A percentile compares a stretch with the other conserved stretches of the same genome.
phyloP scores from a whole-genome alignment of 495 filamentous ascomycete species.

The Staphylotrichum longicolle region DNA sequence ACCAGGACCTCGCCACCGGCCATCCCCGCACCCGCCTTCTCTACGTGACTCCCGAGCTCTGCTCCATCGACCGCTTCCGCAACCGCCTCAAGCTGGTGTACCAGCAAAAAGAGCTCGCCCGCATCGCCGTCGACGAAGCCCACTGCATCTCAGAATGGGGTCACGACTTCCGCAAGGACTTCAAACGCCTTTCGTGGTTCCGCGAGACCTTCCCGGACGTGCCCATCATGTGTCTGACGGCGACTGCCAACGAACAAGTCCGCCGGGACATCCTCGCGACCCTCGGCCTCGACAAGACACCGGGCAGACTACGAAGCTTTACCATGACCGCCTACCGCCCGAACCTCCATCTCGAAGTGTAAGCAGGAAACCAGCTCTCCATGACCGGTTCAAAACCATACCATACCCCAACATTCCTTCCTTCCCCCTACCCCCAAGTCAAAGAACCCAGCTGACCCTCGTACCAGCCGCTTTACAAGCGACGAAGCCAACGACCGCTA shows the following conservation, averaged over 20 bases:
- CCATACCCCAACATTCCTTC: too few relatives aligned
- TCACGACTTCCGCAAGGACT: constrained; percentile 93
- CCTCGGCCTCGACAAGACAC: constrained; percentile 59
- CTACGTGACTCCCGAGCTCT: constrained; percentile 92
- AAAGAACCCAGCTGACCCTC: too few relatives aligned
- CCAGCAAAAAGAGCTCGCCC: constrained; percentile 73
- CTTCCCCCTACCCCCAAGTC: too few relatives aligned
- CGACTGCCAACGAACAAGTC: constrained; percentile 80
- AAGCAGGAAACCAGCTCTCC: too few relatives aligned
- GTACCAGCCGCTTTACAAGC: constrained; percentile 60
- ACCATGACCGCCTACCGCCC: constrained; percentile 74
- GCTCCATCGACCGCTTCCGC: constrained; percentile 74
- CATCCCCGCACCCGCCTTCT: constrained; percentile 81
- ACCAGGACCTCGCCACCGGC: constrained; percentile 78
- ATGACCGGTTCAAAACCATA: too few relatives aligned
- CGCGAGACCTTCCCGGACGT: constrained; percentile 74
- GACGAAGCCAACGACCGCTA: constrained; percentile 71
- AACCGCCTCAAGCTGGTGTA: constrained; percentile 70
- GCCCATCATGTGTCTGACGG: constrained; percentile 86
- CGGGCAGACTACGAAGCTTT: constrained; percentile 63
- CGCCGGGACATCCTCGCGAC: constrained; percentile 74
- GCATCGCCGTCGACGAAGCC: constrained; percentile 90
- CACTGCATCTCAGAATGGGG: constrained; percentile 99
- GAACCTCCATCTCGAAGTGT: constrained; percentile 88
- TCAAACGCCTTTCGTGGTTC: constrained; percentile 87